phyloP scores from a whole-genome alignment of 345 rosid species.

The Bruguiera sexangula region DNA sequence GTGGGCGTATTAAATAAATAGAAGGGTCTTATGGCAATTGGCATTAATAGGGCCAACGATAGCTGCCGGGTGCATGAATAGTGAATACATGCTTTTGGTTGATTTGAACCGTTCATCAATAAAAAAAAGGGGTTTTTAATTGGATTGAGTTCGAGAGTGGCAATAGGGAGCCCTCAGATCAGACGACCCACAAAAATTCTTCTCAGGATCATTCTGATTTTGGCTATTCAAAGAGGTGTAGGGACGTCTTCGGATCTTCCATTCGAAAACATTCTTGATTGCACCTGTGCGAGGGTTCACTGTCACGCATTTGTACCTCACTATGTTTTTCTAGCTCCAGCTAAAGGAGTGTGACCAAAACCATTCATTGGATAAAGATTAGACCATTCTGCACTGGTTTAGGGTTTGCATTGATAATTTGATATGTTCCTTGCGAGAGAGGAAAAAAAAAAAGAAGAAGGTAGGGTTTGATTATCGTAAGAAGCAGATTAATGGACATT shows the following conservation, averaged over 20 bases:
- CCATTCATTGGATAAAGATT: neutral
- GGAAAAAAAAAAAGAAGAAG: too few species aligned
- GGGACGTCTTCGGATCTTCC: neutral
- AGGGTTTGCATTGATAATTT: too few species aligned
- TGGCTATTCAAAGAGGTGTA: neutral
- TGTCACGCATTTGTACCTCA: neutral
- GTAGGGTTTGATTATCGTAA: too few species aligned
- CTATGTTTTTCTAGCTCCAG: neutral
- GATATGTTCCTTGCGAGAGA: too few species aligned
- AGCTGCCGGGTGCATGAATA: too few species aligned
- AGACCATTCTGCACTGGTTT: too few species aligned
- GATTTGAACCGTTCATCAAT: too few species aligned
- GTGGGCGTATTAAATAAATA: neutral
- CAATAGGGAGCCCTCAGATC: neutral
- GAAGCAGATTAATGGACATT: too few species aligned
- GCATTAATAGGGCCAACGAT: neutral
- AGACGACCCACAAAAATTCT: neutral
- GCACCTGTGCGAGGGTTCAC: slow-evolving; percentile 6
- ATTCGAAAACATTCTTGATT: slow-evolving; percentile 2
- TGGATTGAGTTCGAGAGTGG: neutral
- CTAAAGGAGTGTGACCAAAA: neutral
- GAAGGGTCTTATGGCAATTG: neutral
- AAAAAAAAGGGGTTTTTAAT: too few species aligned
- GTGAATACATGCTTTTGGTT: too few species aligned
- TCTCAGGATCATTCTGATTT: neutral